Base-by-base conservation (phyloP, 805 yeast genomes). In the Myxozyma kluyveri region DNA sequence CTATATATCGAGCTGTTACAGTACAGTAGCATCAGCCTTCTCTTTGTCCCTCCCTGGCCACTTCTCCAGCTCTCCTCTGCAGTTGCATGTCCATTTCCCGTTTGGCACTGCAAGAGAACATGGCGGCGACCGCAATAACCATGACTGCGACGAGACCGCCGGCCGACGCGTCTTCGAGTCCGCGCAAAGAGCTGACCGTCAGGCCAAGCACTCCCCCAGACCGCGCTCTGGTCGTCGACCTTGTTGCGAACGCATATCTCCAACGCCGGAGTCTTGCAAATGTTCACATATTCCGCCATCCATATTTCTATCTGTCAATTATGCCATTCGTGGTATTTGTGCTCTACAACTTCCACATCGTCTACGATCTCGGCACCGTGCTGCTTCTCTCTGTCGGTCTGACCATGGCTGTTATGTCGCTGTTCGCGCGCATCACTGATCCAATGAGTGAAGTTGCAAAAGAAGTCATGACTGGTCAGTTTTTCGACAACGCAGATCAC, bases 261-360 rank as follows among this genome's bases (percentile, higher is more conserved):
- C 49, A 53, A 35, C 59, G 60, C n/a, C 42, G 49, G 6, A 41
- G 47, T 39, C 43, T 53, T 18, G 60, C 60, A 21, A 56, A 52
- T 32, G 27, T 24, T 19, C 37, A 45, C 50, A 48, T 56, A 22
- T 43, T 56, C 36, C 23, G 38, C 14, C 60, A 53, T 27, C 54
- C 54, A 1, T 46, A 41, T 32, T 56, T 56, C 32, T 49, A 33
- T 33, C 47, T 47, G 18, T 37, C 50, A 19, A 27, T 52, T 7
- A 33, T 37, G 10, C 60, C 60, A 17, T 40, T 56, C 2, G 9
- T 53, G 26, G 60, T 44, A 12, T 32, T 52, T 38, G 38, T 56
- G 4, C 40, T 56, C 31, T 37, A 29, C 29, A 45, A 42, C 26
- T 56, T 38, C 39, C 32, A 43, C 38, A 7, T 37, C n/a, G 14